Conservation (phyloP, 768 basidiomycete genomes). For the Suillus americanus region DNA sequence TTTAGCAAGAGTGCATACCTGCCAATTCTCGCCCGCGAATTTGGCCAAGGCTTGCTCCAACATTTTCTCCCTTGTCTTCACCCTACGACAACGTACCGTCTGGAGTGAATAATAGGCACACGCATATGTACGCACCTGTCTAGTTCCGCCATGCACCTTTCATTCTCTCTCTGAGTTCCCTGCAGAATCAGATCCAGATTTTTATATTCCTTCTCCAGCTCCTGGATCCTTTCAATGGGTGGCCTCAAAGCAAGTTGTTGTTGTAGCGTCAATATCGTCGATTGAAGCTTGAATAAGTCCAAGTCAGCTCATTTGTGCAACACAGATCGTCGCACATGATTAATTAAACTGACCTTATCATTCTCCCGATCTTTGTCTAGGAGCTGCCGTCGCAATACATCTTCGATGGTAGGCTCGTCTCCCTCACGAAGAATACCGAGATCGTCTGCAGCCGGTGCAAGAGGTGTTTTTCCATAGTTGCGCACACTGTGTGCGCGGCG, state of each 20-base stretch:
- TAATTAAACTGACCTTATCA: constrained; percentile 50
- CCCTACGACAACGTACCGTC: constrained; percentile 34
- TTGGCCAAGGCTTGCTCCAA: constrained; percentile 72
- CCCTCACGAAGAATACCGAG: constrained; percentile 59
- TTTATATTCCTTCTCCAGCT: constrained; percentile 68
- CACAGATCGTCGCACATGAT: background rate
- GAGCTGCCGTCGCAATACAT: constrained; percentile 59
- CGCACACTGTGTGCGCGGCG: constrained; percentile 66
- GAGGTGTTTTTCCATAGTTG: constrained; percentile 48
- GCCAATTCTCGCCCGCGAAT: constrained; percentile 81
- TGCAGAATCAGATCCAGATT: constrained; percentile 74
- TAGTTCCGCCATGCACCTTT: constrained; percentile 78
- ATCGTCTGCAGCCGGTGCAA: constrained; percentile 49
- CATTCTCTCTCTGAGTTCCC: constrained; percentile 85
- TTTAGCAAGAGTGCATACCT: constrained; percentile 42
- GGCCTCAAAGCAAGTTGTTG: constrained; percentile 67
- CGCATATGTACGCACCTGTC: constrained; percentile 50
- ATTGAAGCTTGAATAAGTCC: constrained; percentile 46
- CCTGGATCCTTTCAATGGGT: constrained; percentile 63
- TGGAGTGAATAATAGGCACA: background rate
- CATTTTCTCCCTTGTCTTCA: constrained; percentile 70
- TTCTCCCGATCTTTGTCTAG: constrained; percentile 69
- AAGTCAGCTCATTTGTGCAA: background rate
- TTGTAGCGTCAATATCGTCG: constrained; percentile 62
- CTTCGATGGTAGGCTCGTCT: constrained; percentile 55